Base-by-base conservation (phyloP, 1,284 basidiomycete species). In the Cryptococcus sp. region DNA sequence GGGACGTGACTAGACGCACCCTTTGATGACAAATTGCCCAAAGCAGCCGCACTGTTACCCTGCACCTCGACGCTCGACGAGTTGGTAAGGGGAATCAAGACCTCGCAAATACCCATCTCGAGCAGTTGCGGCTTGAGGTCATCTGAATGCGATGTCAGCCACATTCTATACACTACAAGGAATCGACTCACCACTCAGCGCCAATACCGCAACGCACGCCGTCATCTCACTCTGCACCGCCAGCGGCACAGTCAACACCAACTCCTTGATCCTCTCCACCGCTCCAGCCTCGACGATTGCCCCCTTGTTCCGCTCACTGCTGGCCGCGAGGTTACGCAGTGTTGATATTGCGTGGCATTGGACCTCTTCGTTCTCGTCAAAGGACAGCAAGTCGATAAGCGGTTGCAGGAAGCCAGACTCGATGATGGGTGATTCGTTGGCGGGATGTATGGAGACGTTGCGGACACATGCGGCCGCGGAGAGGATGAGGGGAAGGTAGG, bases 331-430 rank as follows among this genome's bases (percentile, higher is more conserved):
- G 76, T 99, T 99, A 39, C 96, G 87, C 54, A 99, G 83, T 0
- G 96, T 99, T 27, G 92, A 96, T 68, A 99, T 99, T n/a, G 96
- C 96, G 73, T 99, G 96, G 73, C 96, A 99, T 78, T 99, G 95
- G 38, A 99, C 93, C 80, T 99, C 96, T 80, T 99, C 96, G 75
- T 99, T 99, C 78, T 99, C 96, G 78, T 84, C 97, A 82, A 99
- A 99, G 5, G 93, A 93, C 42, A 99, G 83, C 41, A 99, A 84
- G 74, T 93, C 93, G 77, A 99, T 98, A 45, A 99, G 82, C 1
- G 96, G 96, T 73, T 93, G 89, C 55, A 99, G 81, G 84, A 99
- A 99, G 23, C 94, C 94, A 45, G 92, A 92, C 72, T 99, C 96
- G 77, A 99, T 99, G 78, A 99, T 99, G 17, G 96, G 96, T 0